Percentiles rank a stretch among this genome's conserved stretches.
Evolutionary conservation across 164 flowering plant species (phyloP).

Genomic region (Tinospora cordifolia): DNA sequence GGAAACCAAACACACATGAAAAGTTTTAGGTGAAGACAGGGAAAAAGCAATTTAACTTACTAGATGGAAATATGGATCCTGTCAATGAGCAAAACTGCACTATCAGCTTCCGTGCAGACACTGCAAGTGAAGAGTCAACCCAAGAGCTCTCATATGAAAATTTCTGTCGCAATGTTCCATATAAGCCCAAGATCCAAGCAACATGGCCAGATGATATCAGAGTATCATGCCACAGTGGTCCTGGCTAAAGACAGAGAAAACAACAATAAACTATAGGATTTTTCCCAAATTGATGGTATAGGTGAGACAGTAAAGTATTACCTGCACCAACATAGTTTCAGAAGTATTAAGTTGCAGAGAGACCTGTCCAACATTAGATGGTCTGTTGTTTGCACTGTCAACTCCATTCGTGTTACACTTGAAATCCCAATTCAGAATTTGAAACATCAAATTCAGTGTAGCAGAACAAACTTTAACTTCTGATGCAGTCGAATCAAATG

Average conservation of each 20-base stretch:
- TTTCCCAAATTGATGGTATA: background rate
- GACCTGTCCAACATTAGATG: constrained; percentile 36
- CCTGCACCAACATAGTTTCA: constrained; percentile 78
- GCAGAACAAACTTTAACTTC: constrained; percentile 77
- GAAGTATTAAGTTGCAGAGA: constrained; percentile 33
- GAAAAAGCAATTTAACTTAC: constrained; percentile 31
- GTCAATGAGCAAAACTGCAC: constrained; percentile 79
- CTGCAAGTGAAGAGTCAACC: constrained; percentile 92
- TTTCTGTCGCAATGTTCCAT: constrained; percentile 68
- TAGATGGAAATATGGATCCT: constrained; percentile 77
- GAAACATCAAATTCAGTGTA: constrained; percentile 82
- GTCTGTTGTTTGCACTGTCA: constrained; percentile 28
- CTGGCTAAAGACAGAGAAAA: constrained; percentile 55
- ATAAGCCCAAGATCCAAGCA: constrained; percentile 72
- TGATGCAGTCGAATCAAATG: constrained; percentile 42
- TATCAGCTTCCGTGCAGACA: constrained; percentile 80
- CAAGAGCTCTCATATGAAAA: constrained; percentile 53
- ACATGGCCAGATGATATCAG: constrained; percentile 74
- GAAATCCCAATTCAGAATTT: constrained; percentile 90
- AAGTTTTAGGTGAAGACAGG: background rate
- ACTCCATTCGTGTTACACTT: constrained; percentile 23
- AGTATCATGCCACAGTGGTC: constrained; percentile 66
- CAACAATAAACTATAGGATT: background rate
- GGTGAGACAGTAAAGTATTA: constrained; percentile 17
- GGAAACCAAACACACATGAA: background rate